Base-by-base conservation (phyloP, 352 stramenopile species). In the Phytophthora agathidicida region DNA sequence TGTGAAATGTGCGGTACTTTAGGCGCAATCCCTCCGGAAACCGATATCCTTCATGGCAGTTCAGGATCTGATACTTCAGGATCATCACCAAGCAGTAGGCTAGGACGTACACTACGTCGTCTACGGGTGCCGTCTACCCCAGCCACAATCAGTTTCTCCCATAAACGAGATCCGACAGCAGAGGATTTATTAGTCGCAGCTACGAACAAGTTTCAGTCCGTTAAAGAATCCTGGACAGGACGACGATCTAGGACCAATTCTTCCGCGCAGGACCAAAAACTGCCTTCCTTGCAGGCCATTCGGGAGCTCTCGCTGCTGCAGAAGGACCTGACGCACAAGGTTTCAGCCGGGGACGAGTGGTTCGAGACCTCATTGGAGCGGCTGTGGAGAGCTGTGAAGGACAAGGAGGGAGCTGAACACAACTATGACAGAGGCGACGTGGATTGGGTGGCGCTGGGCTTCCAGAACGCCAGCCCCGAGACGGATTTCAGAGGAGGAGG, bases 401-500 rank as follows among this genome's bases (percentile, higher is more conserved):
- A 31, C 17, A 19, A 17, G 8, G 17, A 43, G 0, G 24, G 48
- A 11, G 10, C 47, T 7, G 37, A 55, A 8, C 58, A 63, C 6
- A 26, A 51, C 2, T 95, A 86, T 24, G 65, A 77, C 20, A 71
- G 78, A 7, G 43, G 71, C 1, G 64, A 59, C 7, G 80, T 88
- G 7, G 71, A 83, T 13, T 96, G 86, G 86, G 66, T 93, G 14
- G 56, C 71, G 24, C 71, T 96, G 20, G 86, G 84, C 11, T 94
- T 96, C 60, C 86, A 96, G 37, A 80, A 87, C 4, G 48, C 65
- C 11, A 91, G 84, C 53, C 86, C 86, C 0, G 83, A 93, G 68
- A 91, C 84, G 24, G 86, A 96, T 56, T 96, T 94, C 50, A 68
- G 86, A 49, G 86, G 86, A 28, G 86, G 86, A n/a, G 86, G 84